Conservation (phyloP, 78 protist genomes). For the Andalucia godoyi region DNA sequence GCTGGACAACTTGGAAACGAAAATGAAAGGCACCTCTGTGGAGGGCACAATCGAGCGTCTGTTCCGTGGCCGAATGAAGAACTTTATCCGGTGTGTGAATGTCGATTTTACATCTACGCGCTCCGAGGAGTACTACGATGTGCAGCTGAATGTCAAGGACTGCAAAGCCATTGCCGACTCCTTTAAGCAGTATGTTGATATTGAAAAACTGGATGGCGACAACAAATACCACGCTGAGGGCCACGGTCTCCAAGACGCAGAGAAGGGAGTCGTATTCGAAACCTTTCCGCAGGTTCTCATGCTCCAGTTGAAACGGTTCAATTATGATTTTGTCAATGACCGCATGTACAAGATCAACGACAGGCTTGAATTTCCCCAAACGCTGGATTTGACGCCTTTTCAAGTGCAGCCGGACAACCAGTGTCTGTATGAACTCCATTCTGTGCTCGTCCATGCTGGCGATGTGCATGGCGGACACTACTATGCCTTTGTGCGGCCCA, state of each 20-base stretch:
- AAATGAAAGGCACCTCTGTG: constrained; percentile 76
- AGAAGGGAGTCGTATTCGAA: constrained; percentile 41
- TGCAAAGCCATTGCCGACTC: constrained; percentile 42
- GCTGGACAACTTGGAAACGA: constrained; percentile 80
- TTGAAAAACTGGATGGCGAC: constrained; percentile 78
- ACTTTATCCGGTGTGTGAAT: constrained; percentile 71
- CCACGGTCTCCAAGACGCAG: constrained; percentile 44
- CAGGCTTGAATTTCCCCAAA: constrained; percentile 13
- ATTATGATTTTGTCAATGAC: constrained; percentile 68
- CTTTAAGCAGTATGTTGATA: constrained; percentile 54
- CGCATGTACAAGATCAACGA: constrained; percentile 77
- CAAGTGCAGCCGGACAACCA: neutral
- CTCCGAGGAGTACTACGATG: constrained; percentile 74
- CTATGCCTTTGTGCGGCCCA: constrained; percentile 70
- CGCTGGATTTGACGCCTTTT: constrained; percentile 14
- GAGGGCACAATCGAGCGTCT: constrained; percentile 74
- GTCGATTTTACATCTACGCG: constrained; percentile 63
- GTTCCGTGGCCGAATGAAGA: constrained; percentile 66
- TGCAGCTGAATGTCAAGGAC: constrained; percentile 73
- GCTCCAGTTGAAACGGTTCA: constrained; percentile 92
- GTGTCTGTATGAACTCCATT: constrained; percentile 20
- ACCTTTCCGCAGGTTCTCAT: constrained; percentile 61
- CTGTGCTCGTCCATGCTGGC: constrained; percentile 93
- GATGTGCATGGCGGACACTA: constrained; percentile 91
- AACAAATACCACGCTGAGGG: constrained; percentile 73